Evolutionary conservation across 1,139 yeast species (phyloP).

Genomic region (Protomyces inundatus): DNA sequence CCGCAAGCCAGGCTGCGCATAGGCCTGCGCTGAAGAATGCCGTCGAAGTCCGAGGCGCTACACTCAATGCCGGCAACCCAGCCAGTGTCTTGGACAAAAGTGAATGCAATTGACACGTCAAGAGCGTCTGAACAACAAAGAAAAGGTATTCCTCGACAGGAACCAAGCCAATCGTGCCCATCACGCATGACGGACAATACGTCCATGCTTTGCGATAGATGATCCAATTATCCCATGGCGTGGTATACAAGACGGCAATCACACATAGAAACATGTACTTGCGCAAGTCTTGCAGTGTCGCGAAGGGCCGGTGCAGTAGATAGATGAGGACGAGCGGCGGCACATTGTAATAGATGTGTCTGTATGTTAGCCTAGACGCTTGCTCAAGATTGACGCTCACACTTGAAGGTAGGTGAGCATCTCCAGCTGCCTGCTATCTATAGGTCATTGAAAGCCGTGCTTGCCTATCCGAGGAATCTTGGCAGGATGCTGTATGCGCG

Average conservation of each 20-base stretch:
- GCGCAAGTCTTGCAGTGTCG: slow-evolving; percentile 9
- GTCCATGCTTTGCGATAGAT: slow-evolving; percentile 24
- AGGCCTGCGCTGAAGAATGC: neutral
- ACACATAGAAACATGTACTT: slow-evolving; percentile 17
- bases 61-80: slow-evolving; percentile 11
- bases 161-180: slow-evolving; percentile 22
- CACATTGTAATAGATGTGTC: slow-evolving; percentile 17
- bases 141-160: slow-evolving; percentile 26
- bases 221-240: slow-evolving; percentile 27
- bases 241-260: slow-evolving; percentile 26
- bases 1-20: neutral
- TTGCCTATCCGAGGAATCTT: no score
- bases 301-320: slow-evolving; percentile 17
- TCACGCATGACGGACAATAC: slow-evolving; percentile 23
- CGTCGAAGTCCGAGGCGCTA: neutral
- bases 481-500: no score
- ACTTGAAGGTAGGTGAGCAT: slow-evolving; percentile 23
- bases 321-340: slow-evolving; percentile 18
- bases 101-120: slow-evolving; percentile 13
- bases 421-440: neutral
- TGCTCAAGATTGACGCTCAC: neutral
- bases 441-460: no score
- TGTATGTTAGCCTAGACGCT: neutral
- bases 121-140: slow-evolving; percentile 22
- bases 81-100: slow-evolving; percentile 5